Evolutionary conservation across 2,329 filamentous ascomycete species (phyloP).

Genomic region (Aspergillus sp.): DNA sequence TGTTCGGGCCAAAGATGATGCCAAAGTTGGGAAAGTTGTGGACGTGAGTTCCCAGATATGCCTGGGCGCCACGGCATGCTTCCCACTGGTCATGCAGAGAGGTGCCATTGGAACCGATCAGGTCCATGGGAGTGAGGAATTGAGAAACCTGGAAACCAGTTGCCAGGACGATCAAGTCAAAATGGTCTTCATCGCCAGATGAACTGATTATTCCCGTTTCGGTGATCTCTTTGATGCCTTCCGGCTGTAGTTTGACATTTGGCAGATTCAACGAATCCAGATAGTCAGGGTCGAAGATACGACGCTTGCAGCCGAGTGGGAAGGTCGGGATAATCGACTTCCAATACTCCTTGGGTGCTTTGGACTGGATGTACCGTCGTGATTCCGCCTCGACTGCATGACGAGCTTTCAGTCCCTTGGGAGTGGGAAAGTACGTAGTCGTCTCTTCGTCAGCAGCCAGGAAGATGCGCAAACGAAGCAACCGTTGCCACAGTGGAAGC

Average conservation of each 20-base stretch:
- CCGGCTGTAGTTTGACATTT: constrained; percentile 25
- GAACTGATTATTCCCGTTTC: constrained; percentile 8
- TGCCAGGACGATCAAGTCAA: neutral
- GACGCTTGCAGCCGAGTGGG: constrained; percentile 59
- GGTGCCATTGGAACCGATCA: neutral
- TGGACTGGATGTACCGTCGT: constrained; percentile 43
- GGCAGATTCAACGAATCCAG: constrained; percentile 48
- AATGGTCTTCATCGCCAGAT: constrained; percentile 20
- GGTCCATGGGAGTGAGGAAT: neutral
- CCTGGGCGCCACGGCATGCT: neutral
- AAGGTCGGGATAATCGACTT: constrained; percentile 60
- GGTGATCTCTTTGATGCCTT: neutral
- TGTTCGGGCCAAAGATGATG: constrained; percentile 18
- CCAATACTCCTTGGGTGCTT: constrained; percentile 56
- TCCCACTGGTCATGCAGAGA: neutral
- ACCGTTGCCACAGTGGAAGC: constrained; percentile 43
- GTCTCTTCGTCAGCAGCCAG: constrained; percentile 38
- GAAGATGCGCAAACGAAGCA: constrained; percentile 45
- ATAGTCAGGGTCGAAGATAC: constrained; percentile 57
- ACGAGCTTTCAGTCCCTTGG: constrained; percentile 33
- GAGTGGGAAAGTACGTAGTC: constrained; percentile 37
- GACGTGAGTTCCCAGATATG: constrained; percentile 9
- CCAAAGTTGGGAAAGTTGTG: constrained; percentile 16
- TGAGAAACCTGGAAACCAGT: neutral
- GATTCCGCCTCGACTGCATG: constrained; percentile 38